A percentile compares a stretch with the other conserved stretches of the same genome.
phyloP scores from a whole-genome alignment of 2,329 filamentous ascomycete genomes.

The Curvularia verruculosa region DNA sequence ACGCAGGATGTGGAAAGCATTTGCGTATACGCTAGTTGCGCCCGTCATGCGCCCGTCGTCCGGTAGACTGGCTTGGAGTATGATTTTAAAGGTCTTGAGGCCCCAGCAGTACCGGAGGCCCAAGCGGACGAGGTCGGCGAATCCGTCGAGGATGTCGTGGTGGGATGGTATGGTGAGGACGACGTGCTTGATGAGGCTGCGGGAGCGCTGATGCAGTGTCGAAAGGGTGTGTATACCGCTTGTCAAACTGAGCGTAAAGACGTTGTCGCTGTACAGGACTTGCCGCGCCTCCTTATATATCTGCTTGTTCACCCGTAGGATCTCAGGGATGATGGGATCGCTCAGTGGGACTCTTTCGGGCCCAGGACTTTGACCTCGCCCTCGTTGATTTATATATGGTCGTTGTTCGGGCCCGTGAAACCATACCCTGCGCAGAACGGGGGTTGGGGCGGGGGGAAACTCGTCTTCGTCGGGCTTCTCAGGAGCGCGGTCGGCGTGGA shows the following conservation, averaged over 20 bases:
- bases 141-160: conserved; percentile 55
- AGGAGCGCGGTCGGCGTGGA: conserved; percentile 31
- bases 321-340: conserved; percentile 48
- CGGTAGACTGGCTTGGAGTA: conserved; percentile 43
- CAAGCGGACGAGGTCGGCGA: conserved; percentile 54
- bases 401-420: background rate
- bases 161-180: conserved; percentile 54
- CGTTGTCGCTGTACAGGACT: conserved; percentile 42
- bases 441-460: background rate
- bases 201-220: conserved; percentile 51
- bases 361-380: background rate
- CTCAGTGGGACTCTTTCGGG: conserved; percentile 4
- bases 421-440: conserved; percentile 1
- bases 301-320: conserved; percentile 50
- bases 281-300: conserved; percentile 46
- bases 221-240: conserved; percentile 48
- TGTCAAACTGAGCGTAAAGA: conserved; percentile 47
- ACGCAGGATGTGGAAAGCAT: conserved; percentile 55
- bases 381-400: background rate
- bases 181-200: conserved; percentile 53
- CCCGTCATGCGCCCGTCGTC: conserved; percentile 36
- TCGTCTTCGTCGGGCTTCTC: conserved; percentile 20
- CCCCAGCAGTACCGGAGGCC: conserved; percentile 55
- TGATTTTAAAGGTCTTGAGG: conserved; percentile 51
- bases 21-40: conserved; percentile 54